Base-by-base conservation (phyloP, 139 green algal species). In the Micractinium sp. region DNA sequence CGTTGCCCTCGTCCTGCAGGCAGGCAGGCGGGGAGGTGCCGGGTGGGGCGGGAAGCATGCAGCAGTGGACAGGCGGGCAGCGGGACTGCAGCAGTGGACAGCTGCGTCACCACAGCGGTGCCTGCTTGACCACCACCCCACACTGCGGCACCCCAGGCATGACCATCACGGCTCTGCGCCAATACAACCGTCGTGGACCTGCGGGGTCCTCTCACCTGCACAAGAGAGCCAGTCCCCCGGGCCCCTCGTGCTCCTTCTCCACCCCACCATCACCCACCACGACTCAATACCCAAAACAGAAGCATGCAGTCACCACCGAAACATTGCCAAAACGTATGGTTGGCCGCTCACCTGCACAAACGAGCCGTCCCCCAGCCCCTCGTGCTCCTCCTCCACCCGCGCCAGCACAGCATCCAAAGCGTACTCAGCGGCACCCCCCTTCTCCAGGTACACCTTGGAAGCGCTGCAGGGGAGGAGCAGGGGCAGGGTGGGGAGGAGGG, bases 321-420 rank as follows among this genome's bases (percentile, higher is more conserved):
- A n/a, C n/a, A n/a, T n/a, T n/a, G n/a, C n/a, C n/a, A n/a, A n/a
- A n/a, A n/a, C n/a, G n/a, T n/a, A n/a, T n/a, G n/a, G n/a, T n/a
- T n/a, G n/a, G n/a, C n/a, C n/a, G n/a, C 19, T 29, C 16, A 67
- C 83, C 83, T 80, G 67, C 23, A 73, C 47, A 88, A 89, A 89
- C 35, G 75, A 67, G 27, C 86, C 86, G 38, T 85, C 83, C 27
- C 85, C 85, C 73, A 27, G 9, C 0, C 23, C 76, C 86, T 89
- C 86, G 18, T 76, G 56, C 63, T 90, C 82, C 79, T 90, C 78
- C 61, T 89, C 81, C 41, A 75, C 47, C 39, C 71, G 63, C 15
- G 79, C 81, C 66, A 86, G 19, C 82, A 91, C 27, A 39, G 80
- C 90, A 23, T 92, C 69, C 81, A 92, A 35, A 31, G 84, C 86